These are phyloP conservation scores for Aureobasidium melanogenum DNA, from an alignment of 2,329 filamentous ascomycete genomes.

Conservation along the genomic window DNA sequence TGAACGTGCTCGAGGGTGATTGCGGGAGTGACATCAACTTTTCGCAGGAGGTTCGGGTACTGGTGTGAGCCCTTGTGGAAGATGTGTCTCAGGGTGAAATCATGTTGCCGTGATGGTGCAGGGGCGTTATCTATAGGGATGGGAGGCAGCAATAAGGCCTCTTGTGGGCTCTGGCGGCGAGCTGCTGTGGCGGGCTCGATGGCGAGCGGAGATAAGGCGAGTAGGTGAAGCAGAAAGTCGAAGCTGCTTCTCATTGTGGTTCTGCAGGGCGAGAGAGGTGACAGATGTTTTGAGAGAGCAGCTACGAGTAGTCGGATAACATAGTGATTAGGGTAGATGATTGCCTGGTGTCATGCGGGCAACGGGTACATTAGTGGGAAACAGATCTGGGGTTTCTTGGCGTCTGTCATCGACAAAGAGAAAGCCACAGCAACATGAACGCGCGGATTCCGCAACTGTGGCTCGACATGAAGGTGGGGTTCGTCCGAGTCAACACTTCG, in stretches of 20 bases:
- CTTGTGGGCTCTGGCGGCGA: conserved; percentile 4
- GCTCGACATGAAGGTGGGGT: conserved; percentile 3
- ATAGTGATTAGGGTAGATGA: not conserved
- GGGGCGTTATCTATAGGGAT: not conserved
- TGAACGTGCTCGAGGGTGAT: not conserved
- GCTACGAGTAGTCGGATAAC: not conserved
- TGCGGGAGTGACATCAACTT: conserved; percentile 52
- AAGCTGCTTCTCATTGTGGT: conserved; percentile 8
- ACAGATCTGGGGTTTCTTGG: not conserved
- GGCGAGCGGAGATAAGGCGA: conserved; percentile 10
- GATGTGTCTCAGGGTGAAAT: conserved; percentile 66
- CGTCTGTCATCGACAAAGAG: not conserved
- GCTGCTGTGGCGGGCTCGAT: conserved; percentile 3
- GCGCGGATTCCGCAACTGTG: not conserved
- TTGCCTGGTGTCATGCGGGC: not conserved
- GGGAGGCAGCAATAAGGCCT: conserved; percentile 15
- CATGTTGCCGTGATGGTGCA: conserved; percentile 7
- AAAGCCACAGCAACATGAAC: no score
- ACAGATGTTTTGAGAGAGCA: not conserved
- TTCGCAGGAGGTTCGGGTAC: conserved; percentile 68
- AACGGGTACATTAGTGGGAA: not conserved
- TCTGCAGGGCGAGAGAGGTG: not conserved
- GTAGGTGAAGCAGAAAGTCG: not conserved
- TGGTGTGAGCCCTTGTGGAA: conserved; percentile 82
- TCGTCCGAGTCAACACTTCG: not conserved